These are phyloP conservation scores for Paramyrothecium sp. DNA, from an alignment of 2,329 filamentous ascomycete species.

Conservation along the genomic window DNA sequence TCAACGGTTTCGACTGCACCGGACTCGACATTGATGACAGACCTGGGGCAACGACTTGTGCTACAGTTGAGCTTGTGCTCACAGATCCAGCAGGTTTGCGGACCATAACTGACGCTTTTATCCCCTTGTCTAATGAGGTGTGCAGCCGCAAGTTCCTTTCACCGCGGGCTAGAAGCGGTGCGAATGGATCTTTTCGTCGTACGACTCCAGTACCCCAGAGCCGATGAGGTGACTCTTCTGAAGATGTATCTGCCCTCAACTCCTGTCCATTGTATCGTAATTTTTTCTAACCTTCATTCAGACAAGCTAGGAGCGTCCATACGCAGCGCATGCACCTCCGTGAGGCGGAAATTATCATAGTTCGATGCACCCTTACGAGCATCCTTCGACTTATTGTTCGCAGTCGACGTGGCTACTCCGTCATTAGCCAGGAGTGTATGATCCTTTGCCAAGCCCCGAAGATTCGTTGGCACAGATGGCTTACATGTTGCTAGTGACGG, in stretches of 20 bases:
- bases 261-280: too few relatives aligned
- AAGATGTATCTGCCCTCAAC: neutral
- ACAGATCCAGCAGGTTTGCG: neutral
- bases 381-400: slow-evolving; percentile 4
- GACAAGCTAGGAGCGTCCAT: slow-evolving; percentile 5
- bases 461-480: too few relatives aligned
- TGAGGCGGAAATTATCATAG: slow-evolving; percentile 7
- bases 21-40: too few relatives aligned
- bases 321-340: slow-evolving; percentile 7
- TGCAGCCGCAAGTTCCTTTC: neutral
- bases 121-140: too few relatives aligned
- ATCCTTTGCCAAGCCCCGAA: too few relatives aligned
- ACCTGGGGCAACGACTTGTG: too few relatives aligned
- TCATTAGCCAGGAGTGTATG: slow-evolving; percentile 4
- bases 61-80: neutral
- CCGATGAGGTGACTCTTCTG: slow-evolving; percentile 1
- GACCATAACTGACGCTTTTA: neutral
- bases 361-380: slow-evolving; percentile 3
- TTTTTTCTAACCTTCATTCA: neutral
- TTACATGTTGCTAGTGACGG: too few relatives aligned
- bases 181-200: slow-evolving; percentile 8
- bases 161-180: slow-evolving; percentile 2
- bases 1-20: too few relatives aligned
- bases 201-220: slow-evolving; percentile 1
- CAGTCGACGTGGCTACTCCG: slow-evolving; percentile 4